Percentiles rank a stretch among this genome's conserved stretches.
Evolutionary conservation across 2,329 filamentous ascomycete species (phyloP).

Genomic region (Pseudocercospora eumusae): DNA sequence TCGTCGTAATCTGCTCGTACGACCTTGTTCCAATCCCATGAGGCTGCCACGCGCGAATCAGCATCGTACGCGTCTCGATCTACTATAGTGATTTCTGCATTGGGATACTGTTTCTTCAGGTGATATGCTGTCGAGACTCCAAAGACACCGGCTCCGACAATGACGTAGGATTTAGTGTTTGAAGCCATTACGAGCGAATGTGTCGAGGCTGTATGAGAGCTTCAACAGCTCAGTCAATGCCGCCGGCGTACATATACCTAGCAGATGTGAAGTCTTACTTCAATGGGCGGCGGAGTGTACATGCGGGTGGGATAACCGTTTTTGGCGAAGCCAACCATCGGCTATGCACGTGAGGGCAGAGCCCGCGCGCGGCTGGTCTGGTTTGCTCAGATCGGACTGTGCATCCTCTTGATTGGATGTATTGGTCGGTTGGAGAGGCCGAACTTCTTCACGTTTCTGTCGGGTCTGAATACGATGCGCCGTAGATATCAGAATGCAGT

Average conservation of each 20-base stretch:
- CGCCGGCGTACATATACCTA: background rate
- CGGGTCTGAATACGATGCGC: too few species aligned
- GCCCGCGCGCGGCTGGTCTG: background rate
- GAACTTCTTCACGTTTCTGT: background rate
- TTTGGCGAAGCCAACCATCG: slow-evolving; percentile 9
- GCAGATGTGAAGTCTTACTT: slow-evolving; percentile 3
- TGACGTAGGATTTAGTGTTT: slow-evolving; percentile 34
- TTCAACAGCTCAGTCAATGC: background rate
- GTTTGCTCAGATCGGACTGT: slow-evolving; percentile 2
- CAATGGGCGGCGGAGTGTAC: background rate
- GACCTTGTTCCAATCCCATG: slow-evolving; percentile 74
- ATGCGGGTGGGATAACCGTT: slow-evolving; percentile 8
- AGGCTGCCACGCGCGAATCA: slow-evolving; percentile 55
- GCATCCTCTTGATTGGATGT: slow-evolving; percentile 7
- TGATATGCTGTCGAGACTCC: slow-evolving; percentile 63
- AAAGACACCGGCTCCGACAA: slow-evolving; percentile 44
- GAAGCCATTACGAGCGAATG: slow-evolving; percentile 14
- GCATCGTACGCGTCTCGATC: slow-evolving; percentile 42
- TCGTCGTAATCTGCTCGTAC: slow-evolving; percentile 69
- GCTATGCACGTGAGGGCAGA: slow-evolving; percentile 1
- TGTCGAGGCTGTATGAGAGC: background rate
- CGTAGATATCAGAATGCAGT: too few species aligned
- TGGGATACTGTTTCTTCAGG: slow-evolving; percentile 42
- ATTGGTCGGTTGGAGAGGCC: background rate
- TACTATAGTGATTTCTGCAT: slow-evolving; percentile 45